phyloP scores from a whole-genome alignment of 371 early-diverging fungal species.

The Syncephalastrum racemosum region DNA sequence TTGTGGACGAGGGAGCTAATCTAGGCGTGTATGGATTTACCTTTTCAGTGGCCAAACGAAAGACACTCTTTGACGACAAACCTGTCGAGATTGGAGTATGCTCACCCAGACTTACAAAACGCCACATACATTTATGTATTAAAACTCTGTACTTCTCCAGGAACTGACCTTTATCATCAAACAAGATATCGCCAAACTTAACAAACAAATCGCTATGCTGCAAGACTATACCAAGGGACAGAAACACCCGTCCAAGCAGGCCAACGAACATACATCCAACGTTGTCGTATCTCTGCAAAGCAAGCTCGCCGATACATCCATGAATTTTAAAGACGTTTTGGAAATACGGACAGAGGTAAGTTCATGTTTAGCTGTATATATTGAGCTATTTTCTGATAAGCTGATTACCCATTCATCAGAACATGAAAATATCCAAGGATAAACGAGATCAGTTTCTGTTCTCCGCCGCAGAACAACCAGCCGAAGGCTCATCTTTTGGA shows the following conservation, averaged over 20 bases:
- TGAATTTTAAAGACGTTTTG: conserved; percentile 90
- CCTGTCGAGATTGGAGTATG: conserved; percentile 73
- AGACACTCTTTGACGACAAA: conserved; percentile 73
- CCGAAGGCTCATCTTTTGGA: conserved; percentile 24
- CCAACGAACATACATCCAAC: conserved; percentile 88
- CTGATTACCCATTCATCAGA: conserved; percentile 30
- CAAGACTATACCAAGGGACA: conserved; percentile 62
- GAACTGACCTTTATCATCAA: conserved; percentile 92
- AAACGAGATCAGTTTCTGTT: conserved; percentile 64
- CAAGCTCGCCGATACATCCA: conserved; percentile 85
- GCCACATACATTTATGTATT: not conserved
- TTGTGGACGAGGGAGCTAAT: no score
- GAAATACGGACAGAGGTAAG: conserved; percentile 86
- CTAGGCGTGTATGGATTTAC: not conserved
- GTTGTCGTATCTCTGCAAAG: conserved; percentile 91
- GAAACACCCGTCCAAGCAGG: conserved; percentile 67
- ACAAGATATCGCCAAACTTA: conserved; percentile 92
- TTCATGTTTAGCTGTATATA: no score
- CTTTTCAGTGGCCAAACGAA: conserved; percentile 68
- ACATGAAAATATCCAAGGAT: conserved; percentile 74
- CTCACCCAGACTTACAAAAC: not conserved
- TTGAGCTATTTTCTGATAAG: no score
- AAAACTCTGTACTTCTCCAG: conserved; percentile 43
- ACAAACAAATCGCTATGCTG: conserved; percentile 85
- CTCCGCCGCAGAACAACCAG: conserved; percentile 37